A percentile compares a stretch with the other conserved stretches of the same genome.
Conservation (phyloP, 2,329 filamentous ascomycete species). For the Phyllosticta citrichinensis region DNA sequence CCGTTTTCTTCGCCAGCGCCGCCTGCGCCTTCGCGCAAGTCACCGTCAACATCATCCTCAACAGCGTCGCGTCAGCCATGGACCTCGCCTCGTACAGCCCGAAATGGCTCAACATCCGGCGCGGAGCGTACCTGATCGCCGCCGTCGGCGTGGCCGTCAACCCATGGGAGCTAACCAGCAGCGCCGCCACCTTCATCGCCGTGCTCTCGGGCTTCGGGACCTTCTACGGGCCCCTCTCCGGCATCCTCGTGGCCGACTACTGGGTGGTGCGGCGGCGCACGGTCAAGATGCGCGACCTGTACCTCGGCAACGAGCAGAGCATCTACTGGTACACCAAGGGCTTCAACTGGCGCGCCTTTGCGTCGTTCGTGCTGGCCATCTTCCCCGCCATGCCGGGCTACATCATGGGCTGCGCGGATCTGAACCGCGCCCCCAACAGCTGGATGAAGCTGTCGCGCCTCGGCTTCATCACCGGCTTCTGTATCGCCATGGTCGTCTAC, state of each 20-base stretch:
- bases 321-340: constrained; percentile 36
- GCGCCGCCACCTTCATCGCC: constrained; percentile 2
- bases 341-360: constrained; percentile 33
- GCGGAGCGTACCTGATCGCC: constrained; percentile 15
- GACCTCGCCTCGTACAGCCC: neutral
- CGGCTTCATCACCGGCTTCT: constrained; percentile 24
- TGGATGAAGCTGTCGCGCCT: neutral
- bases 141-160: constrained; percentile 16
- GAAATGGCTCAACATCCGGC: constrained; percentile 10
- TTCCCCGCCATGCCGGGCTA: neutral
- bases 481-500: constrained; percentile 24
- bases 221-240: constrained; percentile 39
- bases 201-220: constrained; percentile 37
- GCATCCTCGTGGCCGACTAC: constrained; percentile 38
- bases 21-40: neutral
- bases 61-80: neutral
- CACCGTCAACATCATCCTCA: neutral
- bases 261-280: constrained; percentile 31
- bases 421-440: neutral
- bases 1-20: neutral
- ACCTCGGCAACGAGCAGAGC: constrained; percentile 24
- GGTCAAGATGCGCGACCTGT: constrained; percentile 36
- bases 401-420: constrained; percentile 4
- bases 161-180: constrained; percentile 10
- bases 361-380: neutral